phyloP scores from a whole-genome alignment of 2,329 filamentous ascomycete genomes.

The Fusarium sp. region DNA sequence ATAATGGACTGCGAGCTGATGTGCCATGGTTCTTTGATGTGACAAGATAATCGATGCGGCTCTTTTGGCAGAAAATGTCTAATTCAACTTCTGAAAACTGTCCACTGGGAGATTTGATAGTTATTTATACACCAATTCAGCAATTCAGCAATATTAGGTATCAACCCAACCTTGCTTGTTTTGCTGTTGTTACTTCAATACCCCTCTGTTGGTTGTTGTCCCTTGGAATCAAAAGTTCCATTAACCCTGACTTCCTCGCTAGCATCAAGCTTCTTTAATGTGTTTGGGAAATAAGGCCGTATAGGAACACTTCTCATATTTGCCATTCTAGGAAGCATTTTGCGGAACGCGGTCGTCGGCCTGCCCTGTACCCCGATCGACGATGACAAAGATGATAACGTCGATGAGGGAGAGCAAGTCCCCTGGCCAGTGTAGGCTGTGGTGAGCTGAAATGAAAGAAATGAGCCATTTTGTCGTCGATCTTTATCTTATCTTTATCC shows the following conservation, averaged over 20 bases:
- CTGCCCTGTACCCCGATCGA: neutral
- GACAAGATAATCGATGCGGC: neutral
- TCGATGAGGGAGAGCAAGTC: neutral
- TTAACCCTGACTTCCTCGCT: no score
- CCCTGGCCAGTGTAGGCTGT: neutral
- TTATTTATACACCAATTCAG: neutral
- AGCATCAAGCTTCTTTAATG: no score
- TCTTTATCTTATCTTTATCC: neutral
- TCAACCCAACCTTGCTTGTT: no score
- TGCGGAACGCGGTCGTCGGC: neutral
- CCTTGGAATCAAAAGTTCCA: no score
- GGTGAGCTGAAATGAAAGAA: no score
- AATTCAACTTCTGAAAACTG: neutral
- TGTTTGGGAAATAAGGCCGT: no score
- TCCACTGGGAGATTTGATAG: neutral
- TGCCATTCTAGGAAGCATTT: neutral
- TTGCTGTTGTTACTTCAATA: no score
- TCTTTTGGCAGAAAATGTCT: neutral
- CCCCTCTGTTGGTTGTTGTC: no score
- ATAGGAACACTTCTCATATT: neutral
- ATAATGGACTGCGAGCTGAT: neutral
- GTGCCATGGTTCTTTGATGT: neutral
- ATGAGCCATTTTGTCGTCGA: fast-evolving
- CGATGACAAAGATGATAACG: neutral
- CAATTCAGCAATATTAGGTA: no score